These are phyloP conservation scores for Leishmania gerbilli DNA, from an alignment of 208 protist genomes.

Conservation along the genomic window DNA sequence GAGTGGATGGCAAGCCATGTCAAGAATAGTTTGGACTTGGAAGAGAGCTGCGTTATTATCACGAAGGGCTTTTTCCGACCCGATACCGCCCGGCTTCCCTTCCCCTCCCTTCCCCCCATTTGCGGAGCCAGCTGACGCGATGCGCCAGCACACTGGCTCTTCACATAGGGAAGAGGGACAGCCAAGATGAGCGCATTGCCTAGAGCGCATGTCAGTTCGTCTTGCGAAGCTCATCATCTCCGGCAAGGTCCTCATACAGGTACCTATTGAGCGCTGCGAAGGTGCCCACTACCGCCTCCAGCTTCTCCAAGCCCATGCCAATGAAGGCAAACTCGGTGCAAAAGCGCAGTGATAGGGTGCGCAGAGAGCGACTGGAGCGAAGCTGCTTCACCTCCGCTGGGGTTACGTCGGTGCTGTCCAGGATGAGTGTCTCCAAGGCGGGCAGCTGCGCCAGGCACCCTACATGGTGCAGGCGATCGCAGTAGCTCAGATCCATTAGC, in stretches of 20 bases:
- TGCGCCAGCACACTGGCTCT: background rate
- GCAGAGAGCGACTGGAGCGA: constrained; percentile 26
- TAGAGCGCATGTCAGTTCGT: background rate
- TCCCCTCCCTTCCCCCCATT: too few species aligned
- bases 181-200: background rate
- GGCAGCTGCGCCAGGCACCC: constrained; percentile 37
- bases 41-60: background rate
- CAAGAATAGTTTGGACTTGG: background rate
- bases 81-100: too few species aligned
- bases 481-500: constrained; percentile 70
- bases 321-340: constrained; percentile 56
- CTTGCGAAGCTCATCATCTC: constrained; percentile 42
- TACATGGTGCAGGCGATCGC: constrained; percentile 47
- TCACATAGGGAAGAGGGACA: background rate
- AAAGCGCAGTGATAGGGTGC: constrained; percentile 51
- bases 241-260: constrained; percentile 50
- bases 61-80: background rate
- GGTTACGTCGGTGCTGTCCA: constrained; percentile 62
- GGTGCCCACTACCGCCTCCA: constrained; percentile 30
- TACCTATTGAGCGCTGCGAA: constrained; percentile 48
- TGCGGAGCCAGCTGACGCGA: background rate
- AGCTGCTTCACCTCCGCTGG: constrained; percentile 40
- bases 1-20: background rate
- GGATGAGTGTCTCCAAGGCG: constrained; percentile 43
- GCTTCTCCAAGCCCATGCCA: constrained; percentile 16